Conservation (phyloP, 2,329 filamentous ascomycete species). For the Fusarium sp. region DNA sequence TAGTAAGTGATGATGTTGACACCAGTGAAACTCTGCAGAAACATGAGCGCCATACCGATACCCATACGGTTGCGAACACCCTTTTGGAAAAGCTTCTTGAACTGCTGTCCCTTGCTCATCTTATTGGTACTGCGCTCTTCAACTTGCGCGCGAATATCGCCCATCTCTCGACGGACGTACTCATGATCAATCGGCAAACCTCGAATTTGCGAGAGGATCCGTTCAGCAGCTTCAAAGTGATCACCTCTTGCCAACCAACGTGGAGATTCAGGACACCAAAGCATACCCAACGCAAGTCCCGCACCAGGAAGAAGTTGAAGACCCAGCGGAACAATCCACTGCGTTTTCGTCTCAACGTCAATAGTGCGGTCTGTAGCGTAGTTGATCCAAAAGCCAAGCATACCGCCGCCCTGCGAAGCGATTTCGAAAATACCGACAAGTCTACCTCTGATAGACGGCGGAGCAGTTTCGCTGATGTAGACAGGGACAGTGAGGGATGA, state of each 20-base stretch:
- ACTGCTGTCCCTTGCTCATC: constrained; percentile 44
- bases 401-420: constrained; percentile 48
- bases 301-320: constrained; percentile 67
- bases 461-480: constrained; percentile 57
- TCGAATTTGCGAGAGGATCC: constrained; percentile 50
- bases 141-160: constrained; percentile 68
- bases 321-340: constrained; percentile 67
- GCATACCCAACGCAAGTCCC: constrained; percentile 64
- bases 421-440: constrained; percentile 64
- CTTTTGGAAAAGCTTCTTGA: constrained; percentile 52
- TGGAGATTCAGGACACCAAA: constrained; percentile 69
- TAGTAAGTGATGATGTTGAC: constrained; percentile 73
- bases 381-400: constrained; percentile 56
- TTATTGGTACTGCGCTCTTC: constrained; percentile 55
- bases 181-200: constrained; percentile 51
- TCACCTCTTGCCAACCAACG: constrained; percentile 69
- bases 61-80: constrained; percentile 51
- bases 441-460: constrained; percentile 62
- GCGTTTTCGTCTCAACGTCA: constrained; percentile 47
- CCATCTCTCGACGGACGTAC: constrained; percentile 60
- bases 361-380: constrained; percentile 46
- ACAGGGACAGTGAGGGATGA: constrained; percentile 60
- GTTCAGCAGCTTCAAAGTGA: constrained; percentile 61
- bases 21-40: constrained; percentile 53
- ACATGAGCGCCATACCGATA: constrained; percentile 65